Evolutionary conservation across 192 early-diverging fungal species (phyloP), one percentile per base, ranked within the genome.

Genomic region (Coemansia sp.): DNA sequence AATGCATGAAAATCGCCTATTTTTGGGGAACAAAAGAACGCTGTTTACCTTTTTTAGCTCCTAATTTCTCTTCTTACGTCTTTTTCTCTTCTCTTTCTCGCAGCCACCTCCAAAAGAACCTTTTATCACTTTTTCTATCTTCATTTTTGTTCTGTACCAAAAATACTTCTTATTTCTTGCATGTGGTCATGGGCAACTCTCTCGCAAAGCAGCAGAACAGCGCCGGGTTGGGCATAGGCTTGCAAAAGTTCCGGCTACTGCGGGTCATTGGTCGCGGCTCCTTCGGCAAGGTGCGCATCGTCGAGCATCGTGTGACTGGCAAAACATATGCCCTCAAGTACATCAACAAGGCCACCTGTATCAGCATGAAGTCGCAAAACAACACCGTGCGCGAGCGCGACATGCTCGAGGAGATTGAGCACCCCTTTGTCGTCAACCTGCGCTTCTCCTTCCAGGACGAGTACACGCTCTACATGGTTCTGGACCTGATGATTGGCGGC

Each of bases 371-470:
- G 44, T 90, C 94, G 0, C 85, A 95, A 6, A 84, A 93, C 34
- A 95, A 98, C 69, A 91, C 96, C 31, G 87, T 98, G 44, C 87
- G 91, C 40, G 96, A 98, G 81, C 84, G 96, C 37, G 84, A 87
- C 13, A 70, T 98, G 61, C 75, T 98, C 4, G 94, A 97, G 64
- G 86, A 90, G 44, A 88, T 98, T 30, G 86, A 93, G 30, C 88
- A 88, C 67, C 81, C 91, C 4, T 86, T 96, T 59, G 83, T 95
- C 47, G 91, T 91, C 70, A 98, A 98, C 69, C 67, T 98, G 71
- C 83, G 92, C 27, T 98, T 94, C 61, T 93, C 94, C 23, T 98
- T 97, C 71, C 96, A 97, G 74, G 96, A 98, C 73, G 92, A 95
- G 56, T 89, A 88, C 54, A 89, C 93, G 55, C 75, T 97, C 63